Evolutionary conservation across 345 rosid species (phyloP).

Genomic region (Sonneratia caseolaris): DNA sequence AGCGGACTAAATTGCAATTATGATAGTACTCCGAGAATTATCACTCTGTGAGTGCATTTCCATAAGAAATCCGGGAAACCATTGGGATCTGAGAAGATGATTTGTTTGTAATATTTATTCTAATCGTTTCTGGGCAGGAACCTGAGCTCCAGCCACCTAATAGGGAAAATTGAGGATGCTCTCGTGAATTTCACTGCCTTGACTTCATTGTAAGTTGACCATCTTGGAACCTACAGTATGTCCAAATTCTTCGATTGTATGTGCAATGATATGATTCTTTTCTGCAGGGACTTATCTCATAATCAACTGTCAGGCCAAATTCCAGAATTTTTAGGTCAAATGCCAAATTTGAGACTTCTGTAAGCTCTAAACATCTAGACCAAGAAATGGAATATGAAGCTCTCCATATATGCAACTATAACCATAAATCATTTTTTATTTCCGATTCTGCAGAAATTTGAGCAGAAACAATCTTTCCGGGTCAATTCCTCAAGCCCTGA

Average conservation of each 20-base stretch:
- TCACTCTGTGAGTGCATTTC: conserved; percentile 21
- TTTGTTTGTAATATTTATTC: background rate
- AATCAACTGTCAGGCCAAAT: conserved; percentile 20
- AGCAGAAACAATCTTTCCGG: conserved; percentile 25
- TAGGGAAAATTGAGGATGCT: conserved; percentile 15
- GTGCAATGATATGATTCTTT: background rate
- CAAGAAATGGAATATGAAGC: background rate
- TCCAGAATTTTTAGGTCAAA: conserved; percentile 19
- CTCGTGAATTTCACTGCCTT: conserved; percentile 13
- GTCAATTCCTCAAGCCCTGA: background rate
- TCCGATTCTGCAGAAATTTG: conserved; percentile 23
- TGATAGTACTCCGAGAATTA: conserved; percentile 19
- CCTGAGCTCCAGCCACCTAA: conserved; percentile 21
- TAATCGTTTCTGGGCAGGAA: conserved; percentile 11
- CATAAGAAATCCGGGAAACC: background rate
- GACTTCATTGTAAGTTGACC: conserved; percentile 20
- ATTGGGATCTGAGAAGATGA: background rate
- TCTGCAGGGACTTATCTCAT: conserved; percentile 25
- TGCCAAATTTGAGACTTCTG: conserved; percentile 20
- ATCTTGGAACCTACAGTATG: background rate
- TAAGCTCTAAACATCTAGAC: conserved; percentile 9
- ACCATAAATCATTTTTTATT: background rate
- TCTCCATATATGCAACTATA: background rate
- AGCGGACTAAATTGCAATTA: conserved; percentile 15
- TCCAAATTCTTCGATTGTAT: background rate